Evolutionary conservation across 306 rosid species (phyloP).

Genomic region (Malus orientalis): DNA sequence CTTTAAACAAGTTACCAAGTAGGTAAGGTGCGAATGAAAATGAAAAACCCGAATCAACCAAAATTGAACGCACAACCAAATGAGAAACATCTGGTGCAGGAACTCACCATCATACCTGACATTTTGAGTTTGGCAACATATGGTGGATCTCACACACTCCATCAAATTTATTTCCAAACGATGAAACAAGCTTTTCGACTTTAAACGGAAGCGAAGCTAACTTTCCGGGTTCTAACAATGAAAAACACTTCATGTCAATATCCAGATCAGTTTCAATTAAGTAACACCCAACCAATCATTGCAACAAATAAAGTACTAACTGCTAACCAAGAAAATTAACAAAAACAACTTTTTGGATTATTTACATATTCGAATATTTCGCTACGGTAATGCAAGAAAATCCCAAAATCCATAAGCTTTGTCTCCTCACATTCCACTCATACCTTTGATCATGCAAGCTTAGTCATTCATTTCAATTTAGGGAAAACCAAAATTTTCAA

Average conservation of each 20-base stretch:
- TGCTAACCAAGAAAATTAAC: not conserved
- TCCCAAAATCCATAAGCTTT: not conserved
- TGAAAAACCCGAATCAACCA: not conserved
- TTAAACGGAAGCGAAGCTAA: constrained; percentile 31
- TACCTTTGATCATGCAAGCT: not conserved
- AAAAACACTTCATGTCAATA: not conserved
- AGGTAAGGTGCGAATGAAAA: not conserved
- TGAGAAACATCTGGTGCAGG: constrained; percentile 7
- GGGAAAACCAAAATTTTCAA: not conserved
- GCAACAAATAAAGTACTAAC: not conserved
- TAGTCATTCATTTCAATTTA: not conserved
- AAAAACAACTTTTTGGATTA: not conserved
- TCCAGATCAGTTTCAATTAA: not conserved
- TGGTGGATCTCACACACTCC: constrained; percentile 15
- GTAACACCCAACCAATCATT: not conserved
- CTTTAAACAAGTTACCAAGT: not conserved
- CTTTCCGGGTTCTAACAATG: constrained; percentile 47
- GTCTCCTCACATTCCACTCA: not conserved
- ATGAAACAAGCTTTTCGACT: constrained; percentile 30
- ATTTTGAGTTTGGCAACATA: constrained; percentile 34
- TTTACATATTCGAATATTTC: too few relatives aligned
- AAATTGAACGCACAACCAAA: not conserved
- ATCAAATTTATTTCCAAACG: constrained; percentile 11
- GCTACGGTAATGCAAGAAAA: not conserved
- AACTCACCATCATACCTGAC: constrained; percentile 94